These are phyloP conservation scores for Xylaria sp. DNA, from an alignment of 2,329 filamentous ascomycete species.

Conservation along the genomic window DNA sequence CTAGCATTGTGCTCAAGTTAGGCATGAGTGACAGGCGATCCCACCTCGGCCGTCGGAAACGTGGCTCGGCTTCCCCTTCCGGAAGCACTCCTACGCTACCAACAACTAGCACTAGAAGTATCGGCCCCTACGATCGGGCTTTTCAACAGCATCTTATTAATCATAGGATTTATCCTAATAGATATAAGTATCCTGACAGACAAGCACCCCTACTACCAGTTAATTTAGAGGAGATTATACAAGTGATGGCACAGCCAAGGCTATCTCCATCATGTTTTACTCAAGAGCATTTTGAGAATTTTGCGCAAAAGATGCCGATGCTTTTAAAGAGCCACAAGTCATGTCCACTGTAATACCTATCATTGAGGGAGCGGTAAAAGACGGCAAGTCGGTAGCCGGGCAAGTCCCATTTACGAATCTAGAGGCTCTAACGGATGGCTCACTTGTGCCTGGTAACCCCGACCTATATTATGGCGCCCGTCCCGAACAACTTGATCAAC, in stretches of 20 bases:
- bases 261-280: conserved; percentile 26
- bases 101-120: conserved; percentile 26
- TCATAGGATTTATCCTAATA: conserved; percentile 31
- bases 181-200: conserved; percentile 15
- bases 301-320: conserved; percentile 14
- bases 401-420: conserved; percentile 15
- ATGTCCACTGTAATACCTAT: conserved; percentile 5
- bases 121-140: conserved; percentile 13
- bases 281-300: conserved; percentile 25
- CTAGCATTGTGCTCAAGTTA: background rate
- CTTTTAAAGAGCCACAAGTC: conserved; percentile 1
- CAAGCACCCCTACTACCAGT: conserved; percentile 5
- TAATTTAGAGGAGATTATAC: conserved; percentile 21
- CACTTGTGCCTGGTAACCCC: conserved; percentile 13
- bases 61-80: conserved; percentile 13
- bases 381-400: background rate
- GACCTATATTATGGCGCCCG: conserved; percentile 15
- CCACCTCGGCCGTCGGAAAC: conserved; percentile 2
- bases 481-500: background rate
- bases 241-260: background rate
- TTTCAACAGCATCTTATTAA: conserved; percentile 40
- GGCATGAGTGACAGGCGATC: conserved; percentile 1
- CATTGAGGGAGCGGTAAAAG: background rate
- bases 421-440: background rate
- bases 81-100: conserved; percentile 29